A percentile compares a stretch with the other conserved stretches of the same genome.
Conservation (phyloP, 768 basidiomycete genomes). For the Kwoniella sp. region DNA sequence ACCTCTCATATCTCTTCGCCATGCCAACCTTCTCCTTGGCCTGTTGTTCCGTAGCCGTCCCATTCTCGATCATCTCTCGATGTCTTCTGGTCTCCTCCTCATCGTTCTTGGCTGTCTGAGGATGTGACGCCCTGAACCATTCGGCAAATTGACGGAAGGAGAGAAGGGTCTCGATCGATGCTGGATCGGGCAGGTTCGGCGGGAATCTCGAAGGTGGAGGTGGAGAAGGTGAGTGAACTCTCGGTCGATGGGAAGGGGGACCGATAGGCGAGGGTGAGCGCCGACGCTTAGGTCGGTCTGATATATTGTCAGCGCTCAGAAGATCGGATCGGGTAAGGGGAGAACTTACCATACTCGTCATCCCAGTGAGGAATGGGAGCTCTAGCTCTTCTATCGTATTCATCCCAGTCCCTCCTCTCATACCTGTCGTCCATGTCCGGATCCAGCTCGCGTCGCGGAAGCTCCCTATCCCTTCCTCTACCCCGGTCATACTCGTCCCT, state of each 20-base stretch:
- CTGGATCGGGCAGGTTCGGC: conserved; percentile 40
- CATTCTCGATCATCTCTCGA: conserved; percentile 31
- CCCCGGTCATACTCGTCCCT: conserved; percentile 27
- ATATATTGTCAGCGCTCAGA: neutral
- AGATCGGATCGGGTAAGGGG: neutral
- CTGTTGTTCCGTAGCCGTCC: conserved; percentile 7
- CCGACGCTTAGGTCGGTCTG: conserved; percentile 46
- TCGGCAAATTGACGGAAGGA: conserved; percentile 46
- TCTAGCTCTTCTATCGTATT: conserved; percentile 30
- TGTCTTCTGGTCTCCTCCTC: conserved; percentile 40
- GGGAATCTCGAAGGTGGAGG: conserved; percentile 11
- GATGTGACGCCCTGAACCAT: conserved; percentile 49
- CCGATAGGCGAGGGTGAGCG: conserved; percentile 44
- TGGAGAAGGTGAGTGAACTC: conserved; percentile 36
- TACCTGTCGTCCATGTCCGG: conserved; percentile 33
- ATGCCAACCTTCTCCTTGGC: conserved; percentile 46
- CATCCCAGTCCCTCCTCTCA: conserved; percentile 28
- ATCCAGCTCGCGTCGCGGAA: conserved; percentile 36
- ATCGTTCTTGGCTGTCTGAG: conserved; percentile 46
- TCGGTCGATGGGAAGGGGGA: conserved; percentile 27
- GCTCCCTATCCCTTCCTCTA: conserved; percentile 33
- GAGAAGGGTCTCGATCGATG: conserved; percentile 35
- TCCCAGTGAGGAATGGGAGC: conserved; percentile 30
- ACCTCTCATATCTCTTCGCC: conserved; percentile 77
- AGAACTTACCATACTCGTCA: conserved; percentile 39